Percentiles rank a stretch among this genome's conserved stretches.
These are phyloP conservation scores for Solanum sitiens DNA, from an alignment of 257 asterid genomes.

Conservation along the genomic window DNA sequence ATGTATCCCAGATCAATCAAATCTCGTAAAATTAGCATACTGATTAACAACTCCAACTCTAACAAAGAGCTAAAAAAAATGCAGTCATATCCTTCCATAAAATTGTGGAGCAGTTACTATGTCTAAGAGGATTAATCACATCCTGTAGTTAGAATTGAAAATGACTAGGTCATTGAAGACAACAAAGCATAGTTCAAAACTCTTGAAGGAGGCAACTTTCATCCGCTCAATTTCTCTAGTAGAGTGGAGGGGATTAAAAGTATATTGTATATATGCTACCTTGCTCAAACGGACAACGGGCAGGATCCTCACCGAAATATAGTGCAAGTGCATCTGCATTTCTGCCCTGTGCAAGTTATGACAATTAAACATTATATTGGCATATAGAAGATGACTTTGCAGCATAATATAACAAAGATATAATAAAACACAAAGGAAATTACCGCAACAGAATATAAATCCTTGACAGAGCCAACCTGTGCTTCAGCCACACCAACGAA, in stretches of 20 bases:
- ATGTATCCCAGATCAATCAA: neutral
- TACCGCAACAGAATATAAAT: conserved; percentile 85
- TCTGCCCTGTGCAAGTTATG: conserved; percentile 60
- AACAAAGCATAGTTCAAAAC: neutral
- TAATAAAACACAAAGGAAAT: conserved; percentile 9
- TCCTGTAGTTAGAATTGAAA: neutral
- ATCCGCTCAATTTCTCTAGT: neutral
- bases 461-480: conserved; percentile 63
- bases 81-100: neutral
- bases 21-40: neutral
- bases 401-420: neutral
- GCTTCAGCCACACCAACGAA: conserved; percentile 71
- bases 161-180: neutral
- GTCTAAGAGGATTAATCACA: neutral
- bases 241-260: neutral
- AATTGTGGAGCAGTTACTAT: neutral
- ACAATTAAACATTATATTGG: neutral
- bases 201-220: neutral
- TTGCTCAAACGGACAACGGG: conserved; percentile 93
- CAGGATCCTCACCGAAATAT: conserved; percentile 98
- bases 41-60: neutral
- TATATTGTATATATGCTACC: conserved; percentile 29
- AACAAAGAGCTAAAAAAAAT: neutral
- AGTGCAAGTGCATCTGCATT: conserved; percentile 93
- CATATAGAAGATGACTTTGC: neutral